Base-by-base conservation (phyloP, 352 stramenopile genomes). In the Pelagophyceae sp. region DNA sequence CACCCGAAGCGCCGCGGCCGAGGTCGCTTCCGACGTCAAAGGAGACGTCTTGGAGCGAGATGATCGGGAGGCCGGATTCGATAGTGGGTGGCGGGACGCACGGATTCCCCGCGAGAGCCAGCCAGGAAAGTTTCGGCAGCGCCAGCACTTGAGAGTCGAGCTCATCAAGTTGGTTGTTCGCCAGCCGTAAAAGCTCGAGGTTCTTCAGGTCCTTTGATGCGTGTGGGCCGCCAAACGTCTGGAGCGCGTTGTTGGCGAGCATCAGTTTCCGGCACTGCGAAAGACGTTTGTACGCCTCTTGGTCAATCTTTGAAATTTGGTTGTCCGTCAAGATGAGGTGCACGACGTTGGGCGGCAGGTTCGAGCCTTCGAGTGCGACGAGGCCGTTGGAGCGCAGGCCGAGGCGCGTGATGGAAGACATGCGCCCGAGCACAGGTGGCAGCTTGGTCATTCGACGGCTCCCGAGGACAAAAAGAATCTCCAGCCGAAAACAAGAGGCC, bases 291-390 rank as follows among this genome's bases (percentile, higher is more conserved):
- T 58, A 74, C 2, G 67, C 67, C 27, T 15, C 67, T 11, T 74
- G 35, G 27, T 74, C 67, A 37, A 74, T 74, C 0, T 31, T 5
- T 1, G 35, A 11, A n/a, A 74, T 74, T 5, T 2, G 2, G 67
- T 74, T 74, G 67, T 74, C 67, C 67, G 67, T 74, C 15, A 74
- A 58, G 67, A 74, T 74, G 35, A 58, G 2, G 37, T 74, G 67
- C 35, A 58, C 38, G 33, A 74, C 6, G 35, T 58, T 32, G 17
- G 67, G 67, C 20, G 67, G 67, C 11, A 58, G 27, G 23, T 1
- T 0, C 20, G 11, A 5, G 20, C 35, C 67, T 2, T 50, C 27
- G 20, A 74, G 2, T 19, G 11, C 6, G 15, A 25, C 11, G 33
- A 74, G 11, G 35, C 67, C 67, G 67, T 74, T 74, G 5, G 35